phyloP scores from a whole-genome alignment of 2,329 filamentous ascomycete species.

The Trichoderma sp. region DNA sequence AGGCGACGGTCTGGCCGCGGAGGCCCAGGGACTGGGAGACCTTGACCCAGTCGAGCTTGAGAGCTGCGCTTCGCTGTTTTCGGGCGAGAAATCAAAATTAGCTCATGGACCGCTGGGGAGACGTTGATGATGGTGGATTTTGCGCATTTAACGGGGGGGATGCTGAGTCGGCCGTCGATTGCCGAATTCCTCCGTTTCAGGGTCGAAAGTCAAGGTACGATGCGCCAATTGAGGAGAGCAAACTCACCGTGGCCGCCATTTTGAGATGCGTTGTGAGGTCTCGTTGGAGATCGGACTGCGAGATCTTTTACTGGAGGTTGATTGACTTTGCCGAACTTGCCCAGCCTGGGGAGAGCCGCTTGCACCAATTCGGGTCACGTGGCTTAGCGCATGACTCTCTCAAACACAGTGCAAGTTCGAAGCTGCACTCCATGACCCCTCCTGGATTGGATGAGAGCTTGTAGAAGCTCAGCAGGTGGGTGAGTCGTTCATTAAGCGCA shows the following conservation, averaged over 20 bases:
- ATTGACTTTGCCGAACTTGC: conserved; percentile 50
- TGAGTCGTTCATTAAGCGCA: background rate
- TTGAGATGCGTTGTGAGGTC: conserved; percentile 55
- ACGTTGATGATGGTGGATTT: no score
- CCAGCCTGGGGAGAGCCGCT: conserved; percentile 38
- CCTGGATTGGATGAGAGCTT: background rate
- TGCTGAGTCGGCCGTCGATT: background rate
- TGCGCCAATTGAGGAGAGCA: conserved; percentile 37
- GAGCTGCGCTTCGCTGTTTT: conserved; percentile 87
- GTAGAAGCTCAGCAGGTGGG: background rate
- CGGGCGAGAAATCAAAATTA: conserved; percentile 51
- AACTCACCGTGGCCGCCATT: conserved; percentile 70
- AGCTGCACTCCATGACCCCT: background rate
- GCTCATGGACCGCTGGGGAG: conserved; percentile 46
- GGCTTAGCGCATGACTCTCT: conserved; percentile 30
- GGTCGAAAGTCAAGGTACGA: background rate
- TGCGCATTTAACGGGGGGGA: conserved; percentile 30
- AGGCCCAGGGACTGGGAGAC: conserved; percentile 92
- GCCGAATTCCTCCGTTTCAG: background rate
- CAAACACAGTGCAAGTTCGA: background rate
- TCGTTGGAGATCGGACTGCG: conserved; percentile 51
- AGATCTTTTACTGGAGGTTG: conserved; percentile 50
- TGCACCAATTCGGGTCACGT: conserved; percentile 39
- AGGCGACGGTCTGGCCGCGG: conserved; percentile 87
- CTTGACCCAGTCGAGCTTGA: conserved; percentile 99